Conservation (phyloP, 371 early-diverging fungal species). For the Mortierella sp. region DNA sequence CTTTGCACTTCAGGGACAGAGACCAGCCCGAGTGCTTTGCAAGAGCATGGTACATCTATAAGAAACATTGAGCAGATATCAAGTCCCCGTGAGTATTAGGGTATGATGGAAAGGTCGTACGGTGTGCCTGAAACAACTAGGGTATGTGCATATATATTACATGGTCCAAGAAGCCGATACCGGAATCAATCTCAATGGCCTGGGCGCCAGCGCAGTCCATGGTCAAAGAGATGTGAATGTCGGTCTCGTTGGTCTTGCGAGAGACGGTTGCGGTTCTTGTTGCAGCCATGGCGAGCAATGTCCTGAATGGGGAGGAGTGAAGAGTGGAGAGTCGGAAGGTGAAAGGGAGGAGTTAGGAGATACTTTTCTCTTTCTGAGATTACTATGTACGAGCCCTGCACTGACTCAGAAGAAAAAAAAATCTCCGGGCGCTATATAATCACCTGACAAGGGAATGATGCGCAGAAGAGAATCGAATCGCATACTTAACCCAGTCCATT, state of each 20-base stretch:
- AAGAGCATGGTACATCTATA: conserved; percentile 94
- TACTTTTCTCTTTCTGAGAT: too few species aligned
- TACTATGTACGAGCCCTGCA: too few species aligned
- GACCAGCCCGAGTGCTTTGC: conserved; percentile 96
- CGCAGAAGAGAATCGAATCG: too few species aligned
- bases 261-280: conserved; percentile 69
- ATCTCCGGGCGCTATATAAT: too few species aligned
- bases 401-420: too few species aligned
- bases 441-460: too few species aligned
- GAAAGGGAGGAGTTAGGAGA: neutral
- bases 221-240: conserved; percentile 77
- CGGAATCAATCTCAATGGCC: conserved; percentile 84
- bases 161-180: conserved; percentile 98
- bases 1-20: conserved; percentile 81
- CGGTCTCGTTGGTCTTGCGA: conserved; percentile 96
- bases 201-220: conserved; percentile 70
- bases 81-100: too few species aligned
- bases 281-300: conserved; percentile 19
- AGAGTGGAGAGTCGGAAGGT: neutral
- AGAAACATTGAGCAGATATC: too few species aligned
- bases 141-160: conserved; percentile 56
- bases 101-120: neutral
- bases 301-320: neutral
- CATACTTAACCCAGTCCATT: too few species aligned
- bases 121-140: too few species aligned